phyloP scores from a whole-genome alignment of 345 rosid genomes.

The Erysimum cheiranthoides region DNA sequence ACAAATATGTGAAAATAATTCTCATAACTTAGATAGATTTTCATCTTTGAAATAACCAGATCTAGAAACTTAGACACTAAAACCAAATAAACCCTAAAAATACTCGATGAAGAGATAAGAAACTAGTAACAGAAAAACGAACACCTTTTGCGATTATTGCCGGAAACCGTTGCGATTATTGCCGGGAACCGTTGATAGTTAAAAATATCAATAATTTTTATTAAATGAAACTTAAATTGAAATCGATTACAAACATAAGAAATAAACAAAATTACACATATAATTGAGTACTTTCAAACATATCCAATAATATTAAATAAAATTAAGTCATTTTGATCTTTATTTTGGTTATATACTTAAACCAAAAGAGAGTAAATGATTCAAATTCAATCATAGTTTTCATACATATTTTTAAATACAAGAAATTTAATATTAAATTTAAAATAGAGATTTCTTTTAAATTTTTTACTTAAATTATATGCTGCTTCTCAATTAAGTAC shows the following conservation, averaged over 20 bases:
- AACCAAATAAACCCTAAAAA: too few relatives aligned
- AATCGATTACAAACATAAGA: not conserved
- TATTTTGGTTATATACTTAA: not conserved
- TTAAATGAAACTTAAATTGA: too few relatives aligned
- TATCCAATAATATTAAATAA: not conserved
- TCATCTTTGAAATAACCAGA: too few relatives aligned
- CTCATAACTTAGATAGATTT: too few relatives aligned
- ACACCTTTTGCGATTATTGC: too few relatives aligned
- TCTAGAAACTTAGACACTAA: too few relatives aligned
- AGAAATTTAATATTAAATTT: not conserved
- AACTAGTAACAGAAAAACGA: too few relatives aligned
- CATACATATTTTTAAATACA: not conserved
- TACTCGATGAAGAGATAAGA: too few relatives aligned
- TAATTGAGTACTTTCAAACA: not conserved
- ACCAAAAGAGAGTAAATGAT: not conserved
- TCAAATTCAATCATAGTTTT: not conserved
- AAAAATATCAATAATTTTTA: too few relatives aligned
- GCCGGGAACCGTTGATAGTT: too few relatives aligned
- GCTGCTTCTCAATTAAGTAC: not conserved
- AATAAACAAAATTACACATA: not conserved
- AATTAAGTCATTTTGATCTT: not conserved
- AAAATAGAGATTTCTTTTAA: not conserved
- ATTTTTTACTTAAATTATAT: not conserved
- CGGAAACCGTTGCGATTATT: too few relatives aligned
- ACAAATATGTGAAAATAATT: too few relatives aligned